These are phyloP conservation scores for Fraxinus latifolia DNA, from an alignment of 305 asterid genomes.

Conservation along the genomic window DNA sequence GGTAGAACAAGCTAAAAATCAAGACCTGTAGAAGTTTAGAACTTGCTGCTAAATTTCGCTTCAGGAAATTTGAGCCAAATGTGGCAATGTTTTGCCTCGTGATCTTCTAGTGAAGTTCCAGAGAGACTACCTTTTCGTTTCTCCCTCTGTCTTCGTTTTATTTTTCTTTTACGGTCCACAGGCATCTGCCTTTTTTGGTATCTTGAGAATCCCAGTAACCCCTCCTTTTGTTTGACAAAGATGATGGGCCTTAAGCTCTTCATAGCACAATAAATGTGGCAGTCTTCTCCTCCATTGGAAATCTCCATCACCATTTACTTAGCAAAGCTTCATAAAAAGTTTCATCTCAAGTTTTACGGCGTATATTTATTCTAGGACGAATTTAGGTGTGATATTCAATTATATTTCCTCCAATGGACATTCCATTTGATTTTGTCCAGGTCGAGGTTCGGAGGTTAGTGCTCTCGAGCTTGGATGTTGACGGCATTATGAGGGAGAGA, in stretches of 20 bases:
- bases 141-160: not conserved
- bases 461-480: slow-evolving; percentile 56
- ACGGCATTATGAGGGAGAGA: slow-evolving; percentile 48
- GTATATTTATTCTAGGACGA: not conserved
- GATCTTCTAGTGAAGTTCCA: not conserved
- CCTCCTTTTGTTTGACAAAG: not conserved
- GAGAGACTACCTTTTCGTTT: not conserved
- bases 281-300: not conserved
- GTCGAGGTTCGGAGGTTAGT: slow-evolving; percentile 73
- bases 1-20: not conserved
- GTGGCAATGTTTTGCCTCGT: not conserved
- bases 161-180: not conserved
- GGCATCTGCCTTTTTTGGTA: not conserved
- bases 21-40: not conserved
- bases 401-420: slow-evolving; percentile 2
- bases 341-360: not conserved
- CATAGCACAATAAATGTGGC: not conserved
- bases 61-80: not conserved
- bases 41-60: not conserved
- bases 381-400: not conserved
- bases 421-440: slow-evolving; percentile 36
- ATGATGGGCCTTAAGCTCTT: not conserved
- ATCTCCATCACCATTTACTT: not conserved
- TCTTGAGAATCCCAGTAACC: not conserved
- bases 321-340: not conserved